A percentile compares a stretch with the other conserved stretches of the same genome.
Evolutionary conservation across 257 asterid species (phyloP).

Genomic region (Dorcoceras hygrometricum): DNA sequence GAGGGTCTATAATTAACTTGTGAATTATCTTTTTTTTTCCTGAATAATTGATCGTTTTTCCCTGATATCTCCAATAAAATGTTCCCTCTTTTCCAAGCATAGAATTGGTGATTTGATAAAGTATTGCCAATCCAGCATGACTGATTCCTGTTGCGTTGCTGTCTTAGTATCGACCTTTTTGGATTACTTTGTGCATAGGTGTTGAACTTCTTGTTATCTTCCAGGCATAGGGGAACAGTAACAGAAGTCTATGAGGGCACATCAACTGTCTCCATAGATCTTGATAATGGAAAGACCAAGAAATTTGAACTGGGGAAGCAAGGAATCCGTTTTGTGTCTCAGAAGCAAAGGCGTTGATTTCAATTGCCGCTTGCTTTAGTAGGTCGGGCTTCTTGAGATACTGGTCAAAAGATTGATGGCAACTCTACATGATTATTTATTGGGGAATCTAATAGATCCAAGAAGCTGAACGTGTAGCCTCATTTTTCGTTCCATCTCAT

Average conservation of each 20-base stretch:
- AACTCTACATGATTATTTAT: neutral
- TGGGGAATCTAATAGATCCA: neutral
- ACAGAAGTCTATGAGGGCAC: conserved; percentile 59
- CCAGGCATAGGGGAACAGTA: conserved; percentile 69
- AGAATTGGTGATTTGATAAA: neutral
- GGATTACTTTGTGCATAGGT: neutral
- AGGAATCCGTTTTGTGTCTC: conserved; percentile 83
- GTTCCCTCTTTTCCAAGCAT: neutral
- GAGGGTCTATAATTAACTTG: neutral
- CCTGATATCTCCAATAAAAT: neutral
- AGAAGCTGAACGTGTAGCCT: neutral
- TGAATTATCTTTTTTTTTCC: neutral
- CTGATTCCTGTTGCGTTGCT: neutral
- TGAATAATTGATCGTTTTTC: neutral
- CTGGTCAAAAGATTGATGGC: neutral
- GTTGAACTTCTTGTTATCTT: neutral
- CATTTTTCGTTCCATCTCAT: neutral
- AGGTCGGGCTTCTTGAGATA: neutral
- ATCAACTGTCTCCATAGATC: conserved; percentile 58
- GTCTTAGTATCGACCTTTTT: neutral
- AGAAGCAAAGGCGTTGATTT: conserved; percentile 57
- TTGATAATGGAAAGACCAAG: conserved; percentile 73
- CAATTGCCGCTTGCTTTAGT: neutral
- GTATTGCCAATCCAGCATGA: neutral
- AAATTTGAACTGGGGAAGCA: conserved; percentile 88